Base-by-base conservation (phyloP, 1,284 basidiomycete species). In the Laetiporus sulphureus region DNA sequence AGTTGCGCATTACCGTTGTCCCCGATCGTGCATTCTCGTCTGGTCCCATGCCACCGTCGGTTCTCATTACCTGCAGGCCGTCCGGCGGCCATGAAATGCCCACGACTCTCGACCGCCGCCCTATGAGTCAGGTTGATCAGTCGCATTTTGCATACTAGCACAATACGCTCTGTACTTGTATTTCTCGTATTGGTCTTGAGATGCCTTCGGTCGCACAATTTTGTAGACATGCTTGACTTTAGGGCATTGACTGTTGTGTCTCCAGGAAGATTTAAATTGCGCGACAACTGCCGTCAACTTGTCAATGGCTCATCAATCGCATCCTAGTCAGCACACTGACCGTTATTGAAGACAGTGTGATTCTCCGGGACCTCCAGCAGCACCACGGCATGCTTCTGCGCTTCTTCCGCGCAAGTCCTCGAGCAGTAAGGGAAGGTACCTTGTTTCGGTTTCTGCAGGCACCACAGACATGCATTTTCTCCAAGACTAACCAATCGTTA, bases 241-340 rank as follows among this genome's bases (percentile, higher is more conserved):
- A 13, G 80, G 79, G 47, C 75, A 74, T 15, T 58, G 32, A 11
- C 68, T 71, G 27, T 69, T 62, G 52, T 83, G 80, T 48, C 77
- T 69, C 79, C 79, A 83, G n/a, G 79, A 78, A 35, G 69, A 46
- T 50, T 73, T 77, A 63, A 83, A 83, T 48, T 83, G 80, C 47
- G 76, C 75, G 21, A 67, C 61, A 23, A 81, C 80, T 82, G 7
- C 25, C 8, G n/a, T n/a, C n/a, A n/a, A n/a, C n/a, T n/a, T n/a
- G n/a, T n/a, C n/a, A n/a, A n/a, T n/a, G n/a, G n/a, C n/a, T n/a
- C n/a, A n/a, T n/a, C n/a, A n/a, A n/a, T n/a, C n/a, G n/a, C n/a
- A n/a, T n/a, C n/a, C n/a, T n/a, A n/a, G n/a, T n/a, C n/a, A n/a
- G n/a, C n/a, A n/a, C 4, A 58, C 72, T 27, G 53, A 81, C 79